Conservation (phyloP, 176 grass and related monocot species). For the Oryza meyeriana region DNA sequence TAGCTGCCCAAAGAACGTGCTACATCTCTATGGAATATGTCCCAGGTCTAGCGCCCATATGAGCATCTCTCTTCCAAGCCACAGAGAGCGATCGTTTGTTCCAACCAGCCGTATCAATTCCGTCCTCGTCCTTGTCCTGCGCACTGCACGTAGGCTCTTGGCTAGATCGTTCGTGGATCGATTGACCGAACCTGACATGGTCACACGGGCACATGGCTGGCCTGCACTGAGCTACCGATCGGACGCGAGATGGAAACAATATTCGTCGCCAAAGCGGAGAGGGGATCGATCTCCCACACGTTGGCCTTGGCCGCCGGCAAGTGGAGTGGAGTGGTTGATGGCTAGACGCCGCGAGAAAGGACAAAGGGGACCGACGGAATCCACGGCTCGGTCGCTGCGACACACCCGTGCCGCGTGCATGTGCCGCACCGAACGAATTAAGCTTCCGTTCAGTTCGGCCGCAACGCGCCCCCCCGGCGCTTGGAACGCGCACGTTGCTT, state of each 20-base stretch:
- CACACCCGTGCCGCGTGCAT: background rate
- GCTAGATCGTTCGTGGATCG: background rate
- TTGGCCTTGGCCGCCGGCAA: too few relatives aligned
- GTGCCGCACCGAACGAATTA: background rate
- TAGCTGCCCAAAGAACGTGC: background rate
- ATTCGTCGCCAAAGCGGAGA: background rate
- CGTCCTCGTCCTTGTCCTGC: background rate
- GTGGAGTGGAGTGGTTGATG: background rate
- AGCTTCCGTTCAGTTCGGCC: background rate
- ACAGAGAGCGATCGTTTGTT: background rate
- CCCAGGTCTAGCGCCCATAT: background rate
- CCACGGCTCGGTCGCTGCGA: background rate
- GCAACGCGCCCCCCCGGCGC: too few relatives aligned
- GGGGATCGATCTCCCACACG: background rate
- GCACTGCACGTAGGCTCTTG: background rate
- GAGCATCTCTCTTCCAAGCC: background rate
- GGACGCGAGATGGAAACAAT: background rate
- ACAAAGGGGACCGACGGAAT: background rate
- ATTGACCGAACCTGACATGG: background rate
- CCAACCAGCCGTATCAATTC: background rate
- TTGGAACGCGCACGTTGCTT: too few relatives aligned
- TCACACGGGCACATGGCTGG: background rate
- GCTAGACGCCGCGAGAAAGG: background rate
- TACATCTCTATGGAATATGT: background rate
- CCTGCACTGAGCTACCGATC: background rate